These are phyloP conservation scores for Ganoderma resinaceum DNA, from an alignment of 1,284 basidiomycete genomes.

Conservation along the genomic window DNA sequence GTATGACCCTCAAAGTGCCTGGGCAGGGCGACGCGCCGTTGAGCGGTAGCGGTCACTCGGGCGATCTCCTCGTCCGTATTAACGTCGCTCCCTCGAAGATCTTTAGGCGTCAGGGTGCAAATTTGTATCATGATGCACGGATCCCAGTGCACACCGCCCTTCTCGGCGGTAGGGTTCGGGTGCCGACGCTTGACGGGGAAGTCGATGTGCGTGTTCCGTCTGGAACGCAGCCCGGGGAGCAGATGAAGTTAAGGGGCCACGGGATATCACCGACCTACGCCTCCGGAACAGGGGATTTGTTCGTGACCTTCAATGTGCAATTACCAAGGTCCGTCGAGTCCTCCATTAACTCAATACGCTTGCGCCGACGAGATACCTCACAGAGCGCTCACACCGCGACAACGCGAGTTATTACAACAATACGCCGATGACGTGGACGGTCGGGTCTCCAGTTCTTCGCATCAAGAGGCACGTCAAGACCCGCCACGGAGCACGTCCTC, in stretches of 20 bases:
- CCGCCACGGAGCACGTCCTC: conserved; percentile 20
- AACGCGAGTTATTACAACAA: conserved; percentile 87
- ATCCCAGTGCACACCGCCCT: conserved; percentile 94
- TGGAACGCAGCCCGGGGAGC: conserved; percentile 97
- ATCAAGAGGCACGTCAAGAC: conserved; percentile 30
- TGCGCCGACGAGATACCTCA: conserved; percentile 25
- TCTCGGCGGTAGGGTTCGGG: conserved; percentile 90
- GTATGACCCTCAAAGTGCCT: conserved; percentile 90
- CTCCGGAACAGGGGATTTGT: conserved; percentile 84
- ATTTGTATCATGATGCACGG: conserved; percentile 90
- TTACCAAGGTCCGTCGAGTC: conserved; percentile 81
- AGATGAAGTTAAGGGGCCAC: conserved; percentile 92
- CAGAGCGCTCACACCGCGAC: conserved; percentile 83
- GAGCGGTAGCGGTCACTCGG: conserved; percentile 76
- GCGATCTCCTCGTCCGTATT: conserved; percentile 91
- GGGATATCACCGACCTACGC: conserved; percentile 82
- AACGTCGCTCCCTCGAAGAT: conserved; percentile 84
- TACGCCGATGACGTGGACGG: conserved; percentile 96
- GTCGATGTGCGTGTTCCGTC: conserved; percentile 94
- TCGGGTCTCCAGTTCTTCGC: conserved; percentile 41
- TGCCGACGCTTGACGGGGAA: conserved; percentile 96
- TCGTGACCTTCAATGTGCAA: conserved; percentile 89
- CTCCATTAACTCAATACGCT: conserved; percentile 26
- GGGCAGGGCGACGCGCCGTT: conserved; percentile 89
- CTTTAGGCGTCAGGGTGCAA: conserved; percentile 92